These are phyloP conservation scores for Bremia lactucae DNA, from an alignment of 352 stramenopile genomes.

Conservation along the genomic window DNA sequence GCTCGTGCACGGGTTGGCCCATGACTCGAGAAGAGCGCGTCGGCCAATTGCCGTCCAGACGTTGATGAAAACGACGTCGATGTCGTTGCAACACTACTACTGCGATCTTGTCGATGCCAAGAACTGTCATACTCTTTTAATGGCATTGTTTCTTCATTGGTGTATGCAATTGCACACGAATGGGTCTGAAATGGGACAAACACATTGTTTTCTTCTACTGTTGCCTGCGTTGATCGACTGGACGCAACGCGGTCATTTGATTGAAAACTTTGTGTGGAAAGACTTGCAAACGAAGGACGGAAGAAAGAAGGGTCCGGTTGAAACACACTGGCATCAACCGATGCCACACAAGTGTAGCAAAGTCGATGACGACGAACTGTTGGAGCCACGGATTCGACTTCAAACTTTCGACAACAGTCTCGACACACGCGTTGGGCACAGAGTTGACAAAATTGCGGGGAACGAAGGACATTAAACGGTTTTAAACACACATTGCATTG, in stretches of 20 bases:
- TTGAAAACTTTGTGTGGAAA: slow-evolving; percentile 2
- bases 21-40: slow-evolving; percentile 52
- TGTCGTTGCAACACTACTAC: slow-evolving; percentile 15
- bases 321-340: slow-evolving; percentile 37
- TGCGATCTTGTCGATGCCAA: slow-evolving; percentile 14
- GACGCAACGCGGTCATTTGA: background rate
- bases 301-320: slow-evolving; percentile 23
- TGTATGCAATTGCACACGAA: slow-evolving; percentile 19
- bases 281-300: slow-evolving; percentile 10
- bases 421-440: slow-evolving; percentile 52
- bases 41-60: slow-evolving; percentile 36
- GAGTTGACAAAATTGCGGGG: slow-evolving; percentile 52
- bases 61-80: slow-evolving; percentile 24
- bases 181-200: slow-evolving; percentile 14
- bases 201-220: slow-evolving; percentile 3
- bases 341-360: slow-evolving; percentile 48
- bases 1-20: slow-evolving; percentile 36
- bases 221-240: too few species aligned
- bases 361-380: slow-evolving; percentile 44
- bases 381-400: slow-evolving; percentile 41
- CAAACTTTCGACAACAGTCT: slow-evolving; percentile 54
- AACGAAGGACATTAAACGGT: slow-evolving; percentile 42
- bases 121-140: slow-evolving; percentile 5
- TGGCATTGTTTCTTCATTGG: slow-evolving; percentile 1
- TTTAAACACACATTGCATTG: slow-evolving; percentile 39